Evolutionary conservation across 352 stramenopile species (phyloP).

Genomic region (Detonula confervacea): DNA sequence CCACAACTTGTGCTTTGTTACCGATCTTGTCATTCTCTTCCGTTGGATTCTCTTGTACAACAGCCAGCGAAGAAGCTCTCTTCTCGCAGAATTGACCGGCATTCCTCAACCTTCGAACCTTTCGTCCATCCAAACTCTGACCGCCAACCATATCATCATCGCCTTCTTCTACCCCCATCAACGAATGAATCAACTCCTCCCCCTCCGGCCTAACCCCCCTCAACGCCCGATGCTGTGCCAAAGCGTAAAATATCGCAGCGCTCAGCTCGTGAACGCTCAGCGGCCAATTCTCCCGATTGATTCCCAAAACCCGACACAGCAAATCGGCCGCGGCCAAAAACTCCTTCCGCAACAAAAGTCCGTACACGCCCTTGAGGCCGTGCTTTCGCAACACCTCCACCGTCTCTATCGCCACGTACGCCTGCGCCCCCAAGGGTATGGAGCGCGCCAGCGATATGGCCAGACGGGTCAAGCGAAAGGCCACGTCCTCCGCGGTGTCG

Average conservation of each 20-base stretch:
- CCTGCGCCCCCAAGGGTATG: slow-evolving; percentile 80
- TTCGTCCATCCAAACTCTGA: background rate
- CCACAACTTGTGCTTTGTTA: no score
- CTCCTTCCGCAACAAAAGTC: slow-evolving; percentile 85
- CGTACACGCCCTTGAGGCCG: slow-evolving; percentile 86
- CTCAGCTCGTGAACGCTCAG: slow-evolving; percentile 86
- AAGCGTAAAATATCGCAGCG: slow-evolving; percentile 88
- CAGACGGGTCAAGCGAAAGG: slow-evolving; percentile 65
- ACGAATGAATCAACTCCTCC: slow-evolving; percentile 81
- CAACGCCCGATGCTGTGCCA: slow-evolving; percentile 85
- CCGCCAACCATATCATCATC: background rate
- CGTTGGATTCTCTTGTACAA: background rate
- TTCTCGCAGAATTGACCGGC: no score
- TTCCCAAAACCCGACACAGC: slow-evolving; percentile 78
- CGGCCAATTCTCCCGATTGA: slow-evolving; percentile 82
- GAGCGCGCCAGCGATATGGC: slow-evolving; percentile 72
- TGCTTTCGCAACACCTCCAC: slow-evolving; percentile 86
- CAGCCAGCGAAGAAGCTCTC: background rate
- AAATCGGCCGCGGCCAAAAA: slow-evolving; percentile 87
- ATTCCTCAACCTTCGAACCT: no score
- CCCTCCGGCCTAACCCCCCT: slow-evolving; percentile 82
- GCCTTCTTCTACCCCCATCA: no score
- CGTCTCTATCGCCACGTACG: slow-evolving; percentile 84
- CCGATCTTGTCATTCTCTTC: background rate
- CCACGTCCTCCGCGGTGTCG: slow-evolving; percentile 77